Evolutionary conservation across 495 filamentous ascomycete genomes (phyloP).

Genomic region (Haplographium delicatum): DNA sequence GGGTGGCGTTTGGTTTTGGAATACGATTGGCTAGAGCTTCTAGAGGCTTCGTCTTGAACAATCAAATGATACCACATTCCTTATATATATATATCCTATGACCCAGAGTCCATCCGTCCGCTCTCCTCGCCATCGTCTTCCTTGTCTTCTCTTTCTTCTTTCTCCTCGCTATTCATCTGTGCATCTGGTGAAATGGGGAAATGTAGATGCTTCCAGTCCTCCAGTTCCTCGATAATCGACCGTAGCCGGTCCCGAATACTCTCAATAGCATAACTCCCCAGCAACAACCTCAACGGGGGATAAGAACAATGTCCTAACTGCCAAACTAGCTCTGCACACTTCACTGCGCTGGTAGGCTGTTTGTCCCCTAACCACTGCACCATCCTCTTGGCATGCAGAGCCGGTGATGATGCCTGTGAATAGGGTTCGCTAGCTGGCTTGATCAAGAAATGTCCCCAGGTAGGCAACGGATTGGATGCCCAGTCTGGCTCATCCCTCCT

Average conservation of each 20-base stretch:
- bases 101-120: conserved; percentile 9
- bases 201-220: conserved; percentile 84
- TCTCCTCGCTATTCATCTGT: conserved; percentile 28
- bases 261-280: conserved; percentile 93
- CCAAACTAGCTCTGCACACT: conserved; percentile 95
- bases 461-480: conserved; percentile 51
- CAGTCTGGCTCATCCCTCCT: conserved; percentile 62
- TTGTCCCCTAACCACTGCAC: conserved; percentile 91
- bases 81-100: conserved; percentile 1
- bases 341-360: conserved; percentile 87
- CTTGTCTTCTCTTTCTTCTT: conserved; percentile 25
- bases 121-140: too few species aligned
- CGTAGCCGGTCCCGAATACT: conserved; percentile 85
- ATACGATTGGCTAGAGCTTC: background rate
- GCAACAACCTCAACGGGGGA: conserved; percentile 75
- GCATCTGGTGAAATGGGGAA: conserved; percentile 36
- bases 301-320: conserved; percentile 90
- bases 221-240: conserved; percentile 89
- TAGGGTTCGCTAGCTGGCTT: conserved; percentile 83
- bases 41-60: background rate
- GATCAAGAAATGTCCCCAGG: conserved; percentile 88
- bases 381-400: conserved; percentile 86
- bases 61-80: conserved; percentile 21
- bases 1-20: background rate
- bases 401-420: conserved; percentile 66